Evolutionary conservation across 2,329 filamentous ascomycete genomes (phyloP), one percentile per base, ranked within the genome.

Genomic region (Epichloe gansuensis): DNA sequence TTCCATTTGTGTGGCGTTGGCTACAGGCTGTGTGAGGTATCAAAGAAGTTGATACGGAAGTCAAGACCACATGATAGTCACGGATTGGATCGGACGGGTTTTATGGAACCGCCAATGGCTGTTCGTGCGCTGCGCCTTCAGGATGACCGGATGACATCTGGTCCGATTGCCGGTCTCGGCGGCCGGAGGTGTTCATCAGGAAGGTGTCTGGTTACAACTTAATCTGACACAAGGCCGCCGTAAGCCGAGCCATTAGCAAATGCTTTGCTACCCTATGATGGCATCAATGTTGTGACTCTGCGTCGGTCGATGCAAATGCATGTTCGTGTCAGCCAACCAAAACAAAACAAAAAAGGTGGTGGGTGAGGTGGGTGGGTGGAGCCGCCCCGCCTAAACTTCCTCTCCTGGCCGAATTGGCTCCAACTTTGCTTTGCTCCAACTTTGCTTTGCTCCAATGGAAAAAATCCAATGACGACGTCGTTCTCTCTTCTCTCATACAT

Each of bases 1-100:
- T 84, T 31, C 27, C 27, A 31, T 31, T 31, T 31, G 27, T 31
- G 27, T 31, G 27, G 27, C 27, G 27, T 31, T 31, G 27, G 27
- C 9, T 31, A 31, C 31, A 31, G 31, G 4, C 31, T 31, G 27
- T 31, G 4, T 31, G 8, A 11, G 31, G 31, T 9, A 5, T 12
- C 11, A 23, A 15, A 13, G 13, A 27, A 27, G 17, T 44, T 25
- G 13, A 12, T 31, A 3, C 13, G 21, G 13, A n/a, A 15, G 23
- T 27, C 13, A 25, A 12, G 40, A 9, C 36, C 3, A 5, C 36
- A 38, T 3, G 15, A 4, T 38, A 38, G 36, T 17, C 9, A 17
- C 17, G 40, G 15, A 17, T 17, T 0, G 40, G 21, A 25, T 43
- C 36, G 4, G 36, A 39, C 7, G 40, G 13, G n/a, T 17, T 43